A percentile compares a stretch with the other conserved stretches of the same genome.
phyloP scores from a whole-genome alignment of 2,329 filamentous ascomycete species.

The Fusarium albidum region DNA sequence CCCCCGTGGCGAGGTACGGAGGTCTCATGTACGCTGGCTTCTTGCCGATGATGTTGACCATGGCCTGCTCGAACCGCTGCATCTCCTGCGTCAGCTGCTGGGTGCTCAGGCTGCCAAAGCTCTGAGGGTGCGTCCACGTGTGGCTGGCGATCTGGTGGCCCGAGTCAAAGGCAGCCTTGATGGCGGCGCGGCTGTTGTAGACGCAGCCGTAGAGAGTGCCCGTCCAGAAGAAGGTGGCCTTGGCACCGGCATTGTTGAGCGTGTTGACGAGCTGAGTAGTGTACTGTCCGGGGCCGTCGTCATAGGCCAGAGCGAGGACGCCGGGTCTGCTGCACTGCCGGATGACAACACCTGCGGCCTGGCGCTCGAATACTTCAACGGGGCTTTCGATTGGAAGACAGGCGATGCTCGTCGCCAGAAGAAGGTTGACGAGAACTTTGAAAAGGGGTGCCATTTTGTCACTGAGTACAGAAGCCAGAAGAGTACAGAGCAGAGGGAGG shows the following conservation, averaged over 20 bases:
- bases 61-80: conserved; percentile 58
- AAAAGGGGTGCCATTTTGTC: conserved; percentile 24
- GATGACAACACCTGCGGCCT: conserved; percentile 53
- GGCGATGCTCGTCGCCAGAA: conserved; percentile 39
- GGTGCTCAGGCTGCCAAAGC: conserved; percentile 50
- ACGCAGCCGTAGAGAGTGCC: conserved; percentile 61
- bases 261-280: conserved; percentile 60
- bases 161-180: conserved; percentile 59
- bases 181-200: conserved; percentile 58
- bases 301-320: conserved; percentile 60
- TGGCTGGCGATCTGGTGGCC: conserved; percentile 65
- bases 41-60: conserved; percentile 58
- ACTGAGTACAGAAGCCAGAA: too few relatives aligned
- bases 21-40: conserved; percentile 61
- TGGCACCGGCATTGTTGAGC: conserved; percentile 56
- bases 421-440: conserved; percentile 10
- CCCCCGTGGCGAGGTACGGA: conserved; percentile 58
- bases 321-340: conserved; percentile 54
- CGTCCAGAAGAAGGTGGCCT: conserved; percentile 63
- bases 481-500: too few relatives aligned
- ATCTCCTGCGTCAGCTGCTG: conserved; percentile 56
- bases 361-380: conserved; percentile 49
- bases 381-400: conserved; percentile 47
- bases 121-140: conserved; percentile 59
- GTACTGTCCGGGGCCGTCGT: conserved; percentile 61